These are phyloP conservation scores for Phallus indusiatus DNA, from an alignment of 768 basidiomycete species.

Conservation along the genomic window DNA sequence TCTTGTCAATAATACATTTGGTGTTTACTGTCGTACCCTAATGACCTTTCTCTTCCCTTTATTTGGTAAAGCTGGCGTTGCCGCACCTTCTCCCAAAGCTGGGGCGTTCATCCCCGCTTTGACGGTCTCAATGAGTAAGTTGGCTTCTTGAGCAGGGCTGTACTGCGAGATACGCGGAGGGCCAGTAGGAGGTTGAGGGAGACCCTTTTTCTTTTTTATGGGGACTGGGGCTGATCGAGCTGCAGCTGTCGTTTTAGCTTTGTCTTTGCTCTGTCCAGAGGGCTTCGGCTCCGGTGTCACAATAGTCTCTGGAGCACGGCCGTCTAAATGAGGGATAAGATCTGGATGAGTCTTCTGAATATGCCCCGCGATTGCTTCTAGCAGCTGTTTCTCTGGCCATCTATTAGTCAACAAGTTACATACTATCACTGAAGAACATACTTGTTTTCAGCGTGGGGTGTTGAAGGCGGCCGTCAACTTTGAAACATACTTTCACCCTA, in stretches of 20 bases:
- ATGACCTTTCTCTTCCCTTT: slow-evolving; percentile 80
- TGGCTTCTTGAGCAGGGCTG: slow-evolving; percentile 67
- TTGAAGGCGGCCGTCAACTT: slow-evolving; percentile 61
- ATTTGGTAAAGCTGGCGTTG: slow-evolving; percentile 30
- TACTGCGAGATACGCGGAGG: slow-evolving; percentile 70
- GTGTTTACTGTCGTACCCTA: slow-evolving; percentile 44
- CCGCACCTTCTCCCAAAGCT: slow-evolving; percentile 31
- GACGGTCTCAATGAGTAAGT: slow-evolving; percentile 72
- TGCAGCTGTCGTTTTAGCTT: slow-evolving; percentile 33
- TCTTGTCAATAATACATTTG: too few relatives aligned
- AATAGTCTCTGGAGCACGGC: slow-evolving; percentile 16
- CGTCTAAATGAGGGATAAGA: slow-evolving; percentile 15
- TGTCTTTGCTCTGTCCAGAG: slow-evolving; percentile 28
- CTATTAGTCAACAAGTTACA: slow-evolving; percentile 1
- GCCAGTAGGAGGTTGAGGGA: slow-evolving; percentile 67
- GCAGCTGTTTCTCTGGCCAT: slow-evolving; percentile 63
- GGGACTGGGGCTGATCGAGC: slow-evolving; percentile 17
- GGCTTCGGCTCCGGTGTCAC: slow-evolving; percentile 28
- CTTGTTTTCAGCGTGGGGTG: slow-evolving; percentile 69
- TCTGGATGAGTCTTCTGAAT: slow-evolving; percentile 70
- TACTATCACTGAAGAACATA: slow-evolving; percentile 25
- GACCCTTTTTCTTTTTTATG: slow-evolving; percentile 26
- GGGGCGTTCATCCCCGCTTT: slow-evolving; percentile 76
- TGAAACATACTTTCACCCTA: slow-evolving; percentile 87
- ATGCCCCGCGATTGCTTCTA: slow-evolving; percentile 64